A percentile compares a stretch with the other conserved stretches of the same genome.
Conservation (phyloP, 1,284 basidiomycete genomes). For the Omphalotus olearius region DNA sequence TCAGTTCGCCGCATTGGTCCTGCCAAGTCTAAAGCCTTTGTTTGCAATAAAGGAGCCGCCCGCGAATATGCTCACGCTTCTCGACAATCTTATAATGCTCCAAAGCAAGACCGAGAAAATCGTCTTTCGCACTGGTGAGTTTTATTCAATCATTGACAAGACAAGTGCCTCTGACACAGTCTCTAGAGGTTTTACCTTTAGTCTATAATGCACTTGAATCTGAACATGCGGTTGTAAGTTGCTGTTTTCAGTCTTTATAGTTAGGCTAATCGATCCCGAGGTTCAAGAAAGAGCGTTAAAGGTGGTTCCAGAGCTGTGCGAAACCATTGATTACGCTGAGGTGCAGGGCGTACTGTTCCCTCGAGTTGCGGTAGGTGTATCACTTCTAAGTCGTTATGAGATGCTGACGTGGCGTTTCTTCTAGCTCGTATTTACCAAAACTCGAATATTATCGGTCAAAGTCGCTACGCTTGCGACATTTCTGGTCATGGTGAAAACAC, state of each 20-base stretch:
- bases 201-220: conserved; percentile 95
- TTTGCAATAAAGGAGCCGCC: conserved; percentile 94
- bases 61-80: conserved; percentile 90
- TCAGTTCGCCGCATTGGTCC: conserved; percentile 80
- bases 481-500: conserved; percentile 86
- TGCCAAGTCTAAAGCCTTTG: conserved; percentile 87
- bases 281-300: conserved; percentile 92
- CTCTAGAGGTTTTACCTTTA: conserved; percentile 86
- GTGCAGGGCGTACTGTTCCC: conserved; percentile 70
- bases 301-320: conserved; percentile 83
- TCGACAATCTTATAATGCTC: conserved; percentile 87
- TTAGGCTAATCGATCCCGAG: conserved; percentile 27
- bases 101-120: conserved; percentile 87
- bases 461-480: conserved; percentile 89
- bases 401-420: background rate
- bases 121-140: conserved; percentile 85
- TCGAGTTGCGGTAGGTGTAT: background rate
- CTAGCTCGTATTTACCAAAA: conserved; percentile 87
- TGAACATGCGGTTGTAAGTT: conserved; percentile 74
- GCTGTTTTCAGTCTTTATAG: background rate
- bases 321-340: conserved; percentile 91
- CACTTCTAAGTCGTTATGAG: background rate
- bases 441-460: conserved; percentile 83
- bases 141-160: background rate
- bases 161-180: background rate